phyloP scores from a whole-genome alignment of 352 stramenopile genomes.

The Phytophthora hibernalis region DNA sequence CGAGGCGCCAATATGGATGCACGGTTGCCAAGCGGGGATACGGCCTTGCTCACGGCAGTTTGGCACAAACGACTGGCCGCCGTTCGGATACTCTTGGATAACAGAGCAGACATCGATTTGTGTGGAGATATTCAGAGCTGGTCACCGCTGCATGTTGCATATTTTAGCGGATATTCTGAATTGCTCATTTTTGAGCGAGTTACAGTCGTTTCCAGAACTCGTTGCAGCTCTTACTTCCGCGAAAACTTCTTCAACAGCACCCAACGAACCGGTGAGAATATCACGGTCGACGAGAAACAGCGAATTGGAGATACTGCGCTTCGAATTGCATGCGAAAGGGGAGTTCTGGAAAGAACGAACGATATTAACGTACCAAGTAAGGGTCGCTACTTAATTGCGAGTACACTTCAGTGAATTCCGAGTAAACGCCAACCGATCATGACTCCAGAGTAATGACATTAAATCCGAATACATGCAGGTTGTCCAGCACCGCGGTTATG shows the following conservation, averaged over 20 bases:
- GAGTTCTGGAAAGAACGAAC: not conserved
- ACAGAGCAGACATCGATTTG: constrained; percentile 9
- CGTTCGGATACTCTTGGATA: constrained; percentile 17
- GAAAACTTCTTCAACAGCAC: not conserved
- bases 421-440: too few relatives aligned
- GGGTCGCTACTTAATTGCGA: too few relatives aligned
- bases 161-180: constrained; percentile 9
- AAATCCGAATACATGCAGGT: too few relatives aligned
- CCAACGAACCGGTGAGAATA: not conserved
- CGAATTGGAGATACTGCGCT: not conserved
- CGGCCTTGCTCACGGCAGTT: constrained; percentile 11
- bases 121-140: constrained; percentile 19
- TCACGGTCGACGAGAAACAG: not conserved
- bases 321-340: not conserved
- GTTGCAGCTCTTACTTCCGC: not conserved
- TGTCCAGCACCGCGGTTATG: too few relatives aligned
- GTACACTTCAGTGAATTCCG: too few relatives aligned
- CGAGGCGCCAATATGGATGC: constrained; percentile 3
- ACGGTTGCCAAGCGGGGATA: constrained; percentile 12
- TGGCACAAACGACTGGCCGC: constrained; percentile 9
- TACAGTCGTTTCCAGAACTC: not conserved
- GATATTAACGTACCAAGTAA: too few relatives aligned
- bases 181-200: constrained; percentile 20
- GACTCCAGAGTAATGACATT: too few relatives aligned
- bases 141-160: not conserved